These are phyloP conservation scores for Solanum neorickii DNA, from an alignment of 257 asterid genomes.

Conservation along the genomic window DNA sequence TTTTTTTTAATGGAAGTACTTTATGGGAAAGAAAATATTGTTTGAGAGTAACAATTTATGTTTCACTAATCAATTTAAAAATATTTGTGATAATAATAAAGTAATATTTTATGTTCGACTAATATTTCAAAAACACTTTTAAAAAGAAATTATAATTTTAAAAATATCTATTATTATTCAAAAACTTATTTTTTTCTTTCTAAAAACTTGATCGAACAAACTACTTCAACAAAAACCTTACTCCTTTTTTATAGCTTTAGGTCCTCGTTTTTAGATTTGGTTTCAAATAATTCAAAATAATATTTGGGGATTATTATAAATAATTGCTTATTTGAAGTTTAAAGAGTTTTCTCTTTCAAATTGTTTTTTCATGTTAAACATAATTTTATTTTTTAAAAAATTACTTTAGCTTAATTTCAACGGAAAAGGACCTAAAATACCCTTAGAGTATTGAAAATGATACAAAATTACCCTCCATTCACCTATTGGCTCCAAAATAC, in stretches of 20 bases:
- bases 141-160: too few species aligned
- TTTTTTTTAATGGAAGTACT: too few species aligned
- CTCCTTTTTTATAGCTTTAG: neutral
- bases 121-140: neutral
- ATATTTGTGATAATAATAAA: neutral
- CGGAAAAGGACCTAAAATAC: too few species aligned
- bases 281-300: neutral
- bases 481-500: too few species aligned
- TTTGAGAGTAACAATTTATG: neutral
- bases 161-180: neutral
- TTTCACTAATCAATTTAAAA: neutral
- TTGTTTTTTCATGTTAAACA: too few species aligned
- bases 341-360: neutral
- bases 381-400: too few species aligned
- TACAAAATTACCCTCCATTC: too few species aligned
- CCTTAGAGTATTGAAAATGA: too few species aligned
- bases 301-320: neutral
- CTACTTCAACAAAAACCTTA: neutral
- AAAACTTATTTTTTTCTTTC: neutral
- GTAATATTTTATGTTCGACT: neutral
- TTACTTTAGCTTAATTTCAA: too few species aligned
- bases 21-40: too few species aligned
- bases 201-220: neutral
- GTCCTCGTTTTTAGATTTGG: too few species aligned
- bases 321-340: too few species aligned